phyloP scores from a whole-genome alignment of 345 rosid genomes.

The Aquilaria malaccensis region DNA sequence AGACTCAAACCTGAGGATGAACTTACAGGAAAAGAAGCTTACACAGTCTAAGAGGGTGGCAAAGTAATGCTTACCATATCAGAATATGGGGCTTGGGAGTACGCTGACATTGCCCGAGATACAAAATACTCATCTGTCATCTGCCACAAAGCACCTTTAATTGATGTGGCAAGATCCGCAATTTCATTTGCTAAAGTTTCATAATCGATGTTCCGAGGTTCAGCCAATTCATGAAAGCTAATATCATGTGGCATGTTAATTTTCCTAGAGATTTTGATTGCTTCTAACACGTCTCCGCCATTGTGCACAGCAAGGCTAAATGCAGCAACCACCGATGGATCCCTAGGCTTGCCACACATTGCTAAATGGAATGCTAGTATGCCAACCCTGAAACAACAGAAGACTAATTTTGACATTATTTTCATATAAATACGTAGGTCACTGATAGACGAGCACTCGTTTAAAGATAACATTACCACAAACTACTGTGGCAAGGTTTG shows the following conservation, averaged over 20 bases:
- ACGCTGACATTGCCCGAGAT: slow-evolving; percentile 56
- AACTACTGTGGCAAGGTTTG: slow-evolving; percentile 82
- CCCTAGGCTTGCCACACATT: slow-evolving; percentile 55
- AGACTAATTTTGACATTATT: neutral
- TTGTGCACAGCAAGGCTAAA: slow-evolving; percentile 73
- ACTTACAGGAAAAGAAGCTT: too few species aligned
- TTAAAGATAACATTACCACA: slow-evolving; percentile 52
- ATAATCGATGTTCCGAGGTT: slow-evolving; percentile 20
- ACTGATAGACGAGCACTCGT: neutral
- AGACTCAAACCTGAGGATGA: neutral
- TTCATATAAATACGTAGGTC: neutral
- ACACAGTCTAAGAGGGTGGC: neutral
- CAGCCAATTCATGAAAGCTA: slow-evolving; percentile 49
- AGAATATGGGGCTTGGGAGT: slow-evolving; percentile 69
- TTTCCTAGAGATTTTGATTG: slow-evolving; percentile 48
- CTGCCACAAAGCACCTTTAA: slow-evolving; percentile 34
- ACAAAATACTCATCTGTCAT: slow-evolving; percentile 63
- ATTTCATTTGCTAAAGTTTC: slow-evolving; percentile 40
- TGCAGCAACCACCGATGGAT: slow-evolving; percentile 69
- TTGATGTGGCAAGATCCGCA: slow-evolving; percentile 51
- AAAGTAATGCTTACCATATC: slow-evolving; percentile 49
- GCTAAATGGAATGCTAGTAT: slow-evolving; percentile 83
- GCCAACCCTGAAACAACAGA: slow-evolving; percentile 47
- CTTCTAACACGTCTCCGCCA: slow-evolving; percentile 73
- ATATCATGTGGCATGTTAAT: slow-evolving; percentile 38